Base-by-base conservation (phyloP, 2,329 filamentous ascomycete genomes). In the Pseudogymnoascus sp. region DNA sequence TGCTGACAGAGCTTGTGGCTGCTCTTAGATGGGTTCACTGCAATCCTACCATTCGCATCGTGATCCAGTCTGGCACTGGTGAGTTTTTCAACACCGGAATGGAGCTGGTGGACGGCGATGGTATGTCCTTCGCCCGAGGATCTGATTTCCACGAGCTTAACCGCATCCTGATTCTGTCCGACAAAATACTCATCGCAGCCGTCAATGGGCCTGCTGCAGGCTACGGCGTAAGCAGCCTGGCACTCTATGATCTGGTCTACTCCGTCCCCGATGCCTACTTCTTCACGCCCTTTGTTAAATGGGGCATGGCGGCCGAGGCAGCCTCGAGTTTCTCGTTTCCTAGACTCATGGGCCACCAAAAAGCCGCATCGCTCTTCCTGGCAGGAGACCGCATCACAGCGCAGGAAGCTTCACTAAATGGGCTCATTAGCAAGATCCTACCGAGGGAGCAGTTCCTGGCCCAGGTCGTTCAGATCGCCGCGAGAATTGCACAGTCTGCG, bases 261-360 rank as follows among this genome's bases (percentile, higher is more conserved):
- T 60, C 65, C 8, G 67, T 69, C 1, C 68, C 68, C 2, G 65
- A 69, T 50, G 68, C 69, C 3, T 69, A 68, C 59, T 69, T 70
- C 61, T 70, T 70, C 62, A 69, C 69, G 11, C 69, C 69, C 1
- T 70, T 70, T 37, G 66, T 69, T 7, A 69, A 69, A 61, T 69
- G 65, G 65, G 69, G 68, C 10, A 69, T 70, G 65, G 62, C 64
- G 4, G 53, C 68, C 14, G 69, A 70, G 63, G 69, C 65, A 36
- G 64, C 64, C 40, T 70, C 69, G 12, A 69, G 68, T 62, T 50
- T 67, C 50, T 60, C 69, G 10, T 68, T 70, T 46, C 62, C 68
- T 5, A 67, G 50, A 34, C 37, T 70, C 16, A 67, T 70, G 69
- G 69, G 69, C 1, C 63, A 70, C 31, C 68, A 69, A 31, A 69